Evolutionary conservation across 2,329 filamentous ascomycete genomes (phyloP).

Genomic region (Trichophyton mentagrophytes): DNA sequence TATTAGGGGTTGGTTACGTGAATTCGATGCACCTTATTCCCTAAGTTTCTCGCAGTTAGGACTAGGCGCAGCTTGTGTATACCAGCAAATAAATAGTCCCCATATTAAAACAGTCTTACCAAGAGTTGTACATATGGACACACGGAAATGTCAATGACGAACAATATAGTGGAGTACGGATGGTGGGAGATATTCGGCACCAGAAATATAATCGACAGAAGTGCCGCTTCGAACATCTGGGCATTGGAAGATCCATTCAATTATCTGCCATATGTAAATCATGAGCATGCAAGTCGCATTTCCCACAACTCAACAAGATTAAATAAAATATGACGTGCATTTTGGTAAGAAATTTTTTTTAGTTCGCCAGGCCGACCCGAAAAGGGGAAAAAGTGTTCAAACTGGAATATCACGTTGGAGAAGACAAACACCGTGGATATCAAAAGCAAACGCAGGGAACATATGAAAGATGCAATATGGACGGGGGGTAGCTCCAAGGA

Average conservation of each 20-base stretch:
- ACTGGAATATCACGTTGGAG: background rate
- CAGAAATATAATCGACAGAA: background rate
- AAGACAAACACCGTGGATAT: conserved; percentile 27
- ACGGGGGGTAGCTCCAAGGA: background rate
- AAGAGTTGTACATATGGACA: too few species aligned
- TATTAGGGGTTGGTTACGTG: too few species aligned
- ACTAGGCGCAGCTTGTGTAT: too few species aligned
- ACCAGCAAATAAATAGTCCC: too few species aligned
- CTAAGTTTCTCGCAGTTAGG: too few species aligned
- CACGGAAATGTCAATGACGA: too few species aligned
- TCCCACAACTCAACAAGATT: background rate
- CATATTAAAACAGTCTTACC: too few species aligned
- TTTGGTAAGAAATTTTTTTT: conserved; percentile 4
- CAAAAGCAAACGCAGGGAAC: conserved; percentile 15
- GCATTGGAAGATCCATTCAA: background rate
- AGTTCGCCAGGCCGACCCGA: background rate
- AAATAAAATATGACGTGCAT: background rate
- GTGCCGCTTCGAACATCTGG: background rate
- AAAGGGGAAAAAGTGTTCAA: background rate
- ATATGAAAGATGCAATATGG: background rate
- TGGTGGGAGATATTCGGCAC: background rate
- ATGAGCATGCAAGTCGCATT: background rate
- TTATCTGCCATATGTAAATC: background rate
- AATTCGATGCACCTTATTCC: too few species aligned
- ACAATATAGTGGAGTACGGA: too few species aligned